Conservation (phyloP, 805 yeast genomes). For the Metschnikowia continentalis region DNA sequence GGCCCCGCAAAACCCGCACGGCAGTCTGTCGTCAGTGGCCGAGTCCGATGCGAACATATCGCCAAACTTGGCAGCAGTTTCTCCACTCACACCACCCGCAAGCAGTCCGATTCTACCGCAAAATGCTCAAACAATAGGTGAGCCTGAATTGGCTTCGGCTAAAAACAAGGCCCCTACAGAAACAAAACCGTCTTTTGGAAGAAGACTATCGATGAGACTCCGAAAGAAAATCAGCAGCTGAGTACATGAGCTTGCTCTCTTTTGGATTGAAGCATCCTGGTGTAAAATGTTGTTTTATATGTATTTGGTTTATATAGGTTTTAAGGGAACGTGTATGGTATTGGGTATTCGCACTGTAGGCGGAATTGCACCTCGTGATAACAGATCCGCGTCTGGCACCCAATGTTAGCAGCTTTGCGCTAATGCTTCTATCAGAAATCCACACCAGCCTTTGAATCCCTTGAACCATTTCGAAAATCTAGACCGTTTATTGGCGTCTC, state of each 20-base stretch:
- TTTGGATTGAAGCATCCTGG: neutral
- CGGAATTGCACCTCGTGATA: neutral
- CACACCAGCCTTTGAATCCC: neutral
- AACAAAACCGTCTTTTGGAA: constrained; percentile 5
- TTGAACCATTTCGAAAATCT: neutral
- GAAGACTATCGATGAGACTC: constrained; percentile 9
- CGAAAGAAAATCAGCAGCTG: neutral
- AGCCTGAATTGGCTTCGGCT: neutral
- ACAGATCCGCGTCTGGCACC: neutral
- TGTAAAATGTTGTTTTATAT: too few relatives aligned
- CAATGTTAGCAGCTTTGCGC: neutral
- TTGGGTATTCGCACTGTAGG: neutral
- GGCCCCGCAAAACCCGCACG: neutral
- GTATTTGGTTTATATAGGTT: neutral
- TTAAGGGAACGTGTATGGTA: neutral
- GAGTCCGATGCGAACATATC: neutral
- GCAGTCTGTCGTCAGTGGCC: neutral
- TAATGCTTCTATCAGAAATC: neutral
- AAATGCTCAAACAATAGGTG: neutral
- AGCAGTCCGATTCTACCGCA: constrained; percentile 1
- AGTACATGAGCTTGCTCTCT: neutral
- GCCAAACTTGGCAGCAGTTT: neutral
- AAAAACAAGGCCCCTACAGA: neutral
- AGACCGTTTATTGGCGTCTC: neutral
- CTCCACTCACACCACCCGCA: constrained; percentile 5